phyloP scores from a whole-genome alignment of 2,329 filamentous ascomycete genomes.

The Sporothrix brunneoviolacea region DNA sequence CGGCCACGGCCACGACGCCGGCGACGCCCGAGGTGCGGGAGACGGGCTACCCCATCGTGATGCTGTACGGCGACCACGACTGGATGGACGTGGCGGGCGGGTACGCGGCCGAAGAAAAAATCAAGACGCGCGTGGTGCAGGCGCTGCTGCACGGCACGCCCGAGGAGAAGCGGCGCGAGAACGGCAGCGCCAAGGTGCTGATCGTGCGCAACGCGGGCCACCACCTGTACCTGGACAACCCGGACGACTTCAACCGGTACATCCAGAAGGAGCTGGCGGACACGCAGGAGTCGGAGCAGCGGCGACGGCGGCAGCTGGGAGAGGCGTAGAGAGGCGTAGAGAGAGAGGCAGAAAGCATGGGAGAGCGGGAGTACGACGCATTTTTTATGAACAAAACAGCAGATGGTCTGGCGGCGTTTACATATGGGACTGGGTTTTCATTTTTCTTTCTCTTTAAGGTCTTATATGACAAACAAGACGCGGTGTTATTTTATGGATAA shows the following conservation, averaged over 20 bases:
- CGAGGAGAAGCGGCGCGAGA: slow-evolving; percentile 65
- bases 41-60: slow-evolving; percentile 72
- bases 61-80: slow-evolving; percentile 97
- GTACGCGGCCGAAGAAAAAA: slow-evolving; percentile 68
- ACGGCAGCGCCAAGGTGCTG: slow-evolving; percentile 74
- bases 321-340: no score
- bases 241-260: slow-evolving; percentile 49
- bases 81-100: slow-evolving; percentile 97
- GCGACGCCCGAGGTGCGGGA: slow-evolving; percentile 33
- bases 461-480: no score
- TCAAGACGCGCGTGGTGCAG: slow-evolving; percentile 60
- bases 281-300: slow-evolving; percentile 28
- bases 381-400: no score
- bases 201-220: slow-evolving; percentile 60
- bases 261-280: slow-evolving; percentile 49
- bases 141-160: slow-evolving; percentile 54
- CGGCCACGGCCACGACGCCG: slow-evolving; percentile 20
- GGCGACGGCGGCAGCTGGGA: slow-evolving; percentile 12
- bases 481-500: no score
- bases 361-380: no score
- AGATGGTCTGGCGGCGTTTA: no score
- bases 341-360: no score
- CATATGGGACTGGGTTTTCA: no score
- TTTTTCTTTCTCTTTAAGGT: no score
- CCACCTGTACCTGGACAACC: slow-evolving; percentile 54